A percentile compares a stretch with the other conserved stretches of the same genome.
Conservation (phyloP, 2,329 filamentous ascomycete species). For the Lasiodiplodia theobromae region DNA sequence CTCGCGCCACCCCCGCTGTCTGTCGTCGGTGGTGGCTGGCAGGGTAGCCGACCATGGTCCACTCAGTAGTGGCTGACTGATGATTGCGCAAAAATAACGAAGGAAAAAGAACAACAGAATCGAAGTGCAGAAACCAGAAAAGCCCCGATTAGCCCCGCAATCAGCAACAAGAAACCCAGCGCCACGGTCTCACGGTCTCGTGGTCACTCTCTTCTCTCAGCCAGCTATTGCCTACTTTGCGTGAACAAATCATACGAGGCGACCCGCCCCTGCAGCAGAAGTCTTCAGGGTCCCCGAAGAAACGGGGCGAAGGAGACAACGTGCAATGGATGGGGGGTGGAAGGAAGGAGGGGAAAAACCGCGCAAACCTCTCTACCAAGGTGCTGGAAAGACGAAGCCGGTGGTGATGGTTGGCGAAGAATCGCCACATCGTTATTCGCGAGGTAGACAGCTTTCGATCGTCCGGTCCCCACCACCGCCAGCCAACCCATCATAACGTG, state of each 20-base stretch:
- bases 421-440: neutral
- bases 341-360: neutral
- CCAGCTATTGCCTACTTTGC: neutral
- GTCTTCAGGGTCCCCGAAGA: neutral
- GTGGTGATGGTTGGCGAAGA: neutral
- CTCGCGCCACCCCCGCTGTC: neutral
- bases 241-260: neutral
- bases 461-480: neutral
- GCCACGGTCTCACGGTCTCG: neutral
- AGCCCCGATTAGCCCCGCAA: constrained; percentile 2
- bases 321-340: no score
- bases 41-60: neutral
- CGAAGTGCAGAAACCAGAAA: neutral
- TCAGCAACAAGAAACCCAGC: neutral
- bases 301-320: neutral
- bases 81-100: neutral
- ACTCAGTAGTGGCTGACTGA: neutral
- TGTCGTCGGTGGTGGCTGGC: neutral
- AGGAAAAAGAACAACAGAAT: neutral
- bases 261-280: neutral
- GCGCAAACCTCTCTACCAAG: neutral
- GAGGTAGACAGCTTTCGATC: neutral
- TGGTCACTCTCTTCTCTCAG: neutral
- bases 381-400: neutral
- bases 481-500: neutral